phyloP scores from a whole-genome alignment of 495 filamentous ascomycete species.

The Aspergillus haitiensis region DNA sequence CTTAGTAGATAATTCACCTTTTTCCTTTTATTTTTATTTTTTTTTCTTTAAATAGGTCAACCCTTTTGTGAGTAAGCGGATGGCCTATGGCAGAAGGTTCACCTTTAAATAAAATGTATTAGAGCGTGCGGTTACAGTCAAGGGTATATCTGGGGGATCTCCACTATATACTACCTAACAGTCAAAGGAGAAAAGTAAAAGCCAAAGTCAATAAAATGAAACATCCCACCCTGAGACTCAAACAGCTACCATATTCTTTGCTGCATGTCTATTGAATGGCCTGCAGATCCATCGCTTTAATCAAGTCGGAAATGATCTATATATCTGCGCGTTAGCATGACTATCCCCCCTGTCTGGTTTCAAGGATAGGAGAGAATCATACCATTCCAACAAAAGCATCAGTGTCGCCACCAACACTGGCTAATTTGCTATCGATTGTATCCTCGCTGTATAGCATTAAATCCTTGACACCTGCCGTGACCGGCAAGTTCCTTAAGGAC shows the following conservation, averaged over 20 bases:
- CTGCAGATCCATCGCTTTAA: constrained; percentile 5
- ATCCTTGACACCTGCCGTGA: neutral
- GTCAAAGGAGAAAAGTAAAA: neutral
- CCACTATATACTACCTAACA: too few relatives aligned
- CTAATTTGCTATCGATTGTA: constrained; percentile 2
- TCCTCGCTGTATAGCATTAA: neutral
- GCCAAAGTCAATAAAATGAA: neutral
- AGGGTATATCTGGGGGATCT: too few relatives aligned
- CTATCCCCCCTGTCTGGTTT: neutral
- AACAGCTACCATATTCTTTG: neutral
- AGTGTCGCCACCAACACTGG: neutral
- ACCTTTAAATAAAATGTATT: too few relatives aligned
- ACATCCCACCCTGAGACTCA: neutral
- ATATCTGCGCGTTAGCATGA: neutral
- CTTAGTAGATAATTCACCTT: too few relatives aligned
- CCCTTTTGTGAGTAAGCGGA: too few relatives aligned
- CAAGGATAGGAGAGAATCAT: neutral
- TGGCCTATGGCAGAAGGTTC: too few relatives aligned
- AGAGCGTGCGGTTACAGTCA: too few relatives aligned
- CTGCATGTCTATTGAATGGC: neutral
- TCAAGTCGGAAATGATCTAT: constrained; percentile 2
- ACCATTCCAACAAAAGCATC: constrained; percentile 8
- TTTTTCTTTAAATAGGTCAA: too few relatives aligned
- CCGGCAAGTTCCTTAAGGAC: neutral
- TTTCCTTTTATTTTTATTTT: too few relatives aligned